Percentiles rank a stretch among this genome's conserved stretches.
phyloP scores from a whole-genome alignment of 768 basidiomycete genomes.

The Leccinum olivaceopallidum region DNA sequence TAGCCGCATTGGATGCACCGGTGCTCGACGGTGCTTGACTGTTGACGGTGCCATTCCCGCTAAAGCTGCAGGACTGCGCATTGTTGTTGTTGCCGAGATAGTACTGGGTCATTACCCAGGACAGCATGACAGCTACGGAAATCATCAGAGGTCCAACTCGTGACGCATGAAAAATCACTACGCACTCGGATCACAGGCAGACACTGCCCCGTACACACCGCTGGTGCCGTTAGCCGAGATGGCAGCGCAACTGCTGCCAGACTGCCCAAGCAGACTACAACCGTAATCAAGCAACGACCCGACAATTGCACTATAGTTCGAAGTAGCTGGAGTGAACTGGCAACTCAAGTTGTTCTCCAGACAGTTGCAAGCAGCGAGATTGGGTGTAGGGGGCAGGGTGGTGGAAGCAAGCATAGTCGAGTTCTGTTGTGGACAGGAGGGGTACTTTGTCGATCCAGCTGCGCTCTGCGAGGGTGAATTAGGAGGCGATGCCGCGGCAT shows the following conservation, averaged over 20 bases:
- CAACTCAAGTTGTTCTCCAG: constrained; percentile 69
- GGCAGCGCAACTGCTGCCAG: constrained; percentile 60
- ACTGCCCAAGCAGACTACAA: constrained; percentile 63
- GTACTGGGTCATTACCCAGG: constrained; percentile 79
- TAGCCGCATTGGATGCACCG: constrained; percentile 54
- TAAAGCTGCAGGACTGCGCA: constrained; percentile 70
- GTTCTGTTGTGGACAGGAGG: constrained; percentile 63
- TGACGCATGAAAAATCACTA: constrained; percentile 7
- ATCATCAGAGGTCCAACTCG: constrained; percentile 2
- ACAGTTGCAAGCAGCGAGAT: constrained; percentile 78
- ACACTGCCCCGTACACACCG: constrained; percentile 76
- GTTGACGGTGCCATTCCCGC: constrained; percentile 83
- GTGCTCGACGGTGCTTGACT: constrained; percentile 47
- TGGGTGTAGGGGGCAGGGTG: constrained; percentile 81
- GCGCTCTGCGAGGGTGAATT: constrained; percentile 60
- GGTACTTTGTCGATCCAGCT: constrained; percentile 51
- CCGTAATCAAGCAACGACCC: constrained; percentile 65
- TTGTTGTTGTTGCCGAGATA: constrained; percentile 65
- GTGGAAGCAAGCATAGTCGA: constrained; percentile 63
- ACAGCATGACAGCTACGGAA: constrained; percentile 67
- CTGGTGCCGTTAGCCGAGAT: constrained; percentile 72
- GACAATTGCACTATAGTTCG: constrained; percentile 58
- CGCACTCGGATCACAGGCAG: constrained; percentile 80
- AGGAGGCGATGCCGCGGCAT: constrained; percentile 53
- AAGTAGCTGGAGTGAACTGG: constrained; percentile 63